These are phyloP conservation scores for Garcia nutans DNA, from an alignment of 345 rosid species.

Conservation along the genomic window DNA sequence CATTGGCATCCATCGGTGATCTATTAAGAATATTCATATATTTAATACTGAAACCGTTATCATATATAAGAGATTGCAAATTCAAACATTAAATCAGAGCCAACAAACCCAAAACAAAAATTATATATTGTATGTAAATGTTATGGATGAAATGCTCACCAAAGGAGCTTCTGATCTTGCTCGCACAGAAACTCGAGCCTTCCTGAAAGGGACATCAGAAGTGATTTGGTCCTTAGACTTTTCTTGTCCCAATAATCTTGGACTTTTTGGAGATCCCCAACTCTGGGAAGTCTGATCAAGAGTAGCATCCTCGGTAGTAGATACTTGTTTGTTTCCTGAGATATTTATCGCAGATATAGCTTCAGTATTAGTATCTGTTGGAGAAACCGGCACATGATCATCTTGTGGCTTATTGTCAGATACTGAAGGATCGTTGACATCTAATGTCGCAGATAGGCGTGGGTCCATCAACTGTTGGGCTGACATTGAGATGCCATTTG, in stretches of 20 bases:
- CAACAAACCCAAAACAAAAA: background rate
- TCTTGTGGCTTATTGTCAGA: conserved; percentile 36
- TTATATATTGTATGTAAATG: background rate
- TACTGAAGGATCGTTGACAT: conserved; percentile 34
- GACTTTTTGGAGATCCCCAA: conserved; percentile 49
- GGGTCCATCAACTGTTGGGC: conserved; percentile 40
- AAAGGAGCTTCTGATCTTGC: conserved; percentile 57
- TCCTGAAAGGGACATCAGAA: conserved; percentile 47
- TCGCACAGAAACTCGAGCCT: conserved; percentile 55
- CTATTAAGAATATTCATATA: conserved; percentile 27
- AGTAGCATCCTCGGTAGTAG: conserved; percentile 26
- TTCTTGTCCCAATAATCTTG: conserved; percentile 42
- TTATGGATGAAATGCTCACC: conserved; percentile 23
- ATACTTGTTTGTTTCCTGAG: conserved; percentile 25
- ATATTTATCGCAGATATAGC: conserved; percentile 26
- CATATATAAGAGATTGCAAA: no score
- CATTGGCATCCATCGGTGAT: conserved; percentile 90
- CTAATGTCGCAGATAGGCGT: conserved; percentile 36
- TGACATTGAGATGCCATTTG: conserved; percentile 32
- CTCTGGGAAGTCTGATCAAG: conserved; percentile 43
- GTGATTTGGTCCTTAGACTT: conserved; percentile 39
- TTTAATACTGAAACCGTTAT: no score
- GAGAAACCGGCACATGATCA: conserved; percentile 25
- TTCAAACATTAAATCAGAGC: no score
- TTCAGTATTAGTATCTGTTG: conserved; percentile 21